These are phyloP conservation scores for Begonia fuchsioides DNA, from an alignment of 306 rosid genomes.

Conservation along the genomic window DNA sequence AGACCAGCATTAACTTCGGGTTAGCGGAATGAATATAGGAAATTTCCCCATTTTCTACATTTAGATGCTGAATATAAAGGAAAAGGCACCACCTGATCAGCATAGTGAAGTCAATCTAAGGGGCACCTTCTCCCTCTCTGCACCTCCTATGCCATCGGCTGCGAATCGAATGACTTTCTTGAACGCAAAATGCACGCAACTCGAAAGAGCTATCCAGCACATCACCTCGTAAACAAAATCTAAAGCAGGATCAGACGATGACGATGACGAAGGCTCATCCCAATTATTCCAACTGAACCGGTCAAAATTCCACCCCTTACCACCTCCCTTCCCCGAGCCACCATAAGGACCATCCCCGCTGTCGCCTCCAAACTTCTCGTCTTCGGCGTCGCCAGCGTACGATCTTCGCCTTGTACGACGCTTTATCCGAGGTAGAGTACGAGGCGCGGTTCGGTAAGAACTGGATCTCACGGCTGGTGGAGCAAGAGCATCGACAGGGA, in stretches of 20 bases:
- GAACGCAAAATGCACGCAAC: constrained; percentile 74
- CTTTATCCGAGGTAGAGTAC: constrained; percentile 46
- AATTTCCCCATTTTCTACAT: no score
- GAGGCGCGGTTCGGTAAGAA: constrained; percentile 22
- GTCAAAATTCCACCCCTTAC: constrained; percentile 68
- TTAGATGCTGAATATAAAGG: no score
- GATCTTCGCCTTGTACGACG: constrained; percentile 46
- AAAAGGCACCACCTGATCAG: not conserved
- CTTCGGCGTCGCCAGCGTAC: constrained; percentile 22
- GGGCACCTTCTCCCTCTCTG: constrained; percentile 52
- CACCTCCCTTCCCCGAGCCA: constrained; percentile 29
- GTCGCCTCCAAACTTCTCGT: constrained; percentile 33
- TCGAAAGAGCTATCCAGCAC: constrained; percentile 71
- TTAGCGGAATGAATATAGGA: no score
- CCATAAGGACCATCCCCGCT: constrained; percentile 29
- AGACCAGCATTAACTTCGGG: no score
- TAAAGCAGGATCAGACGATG: constrained; percentile 60
- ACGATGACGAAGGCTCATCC: constrained; percentile 43
- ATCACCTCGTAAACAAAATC: constrained; percentile 80
- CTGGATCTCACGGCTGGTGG: constrained; percentile 55
- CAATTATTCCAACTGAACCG: constrained; percentile 50
- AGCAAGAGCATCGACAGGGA: constrained; percentile 49
- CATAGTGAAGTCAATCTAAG: constrained; percentile 40
- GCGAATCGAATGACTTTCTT: constrained; percentile 48
- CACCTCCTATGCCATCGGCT: constrained; percentile 42